Evolutionary conservation across 179 eudicot species (phyloP).

Genomic region (Amaranthus tricolor): DNA sequence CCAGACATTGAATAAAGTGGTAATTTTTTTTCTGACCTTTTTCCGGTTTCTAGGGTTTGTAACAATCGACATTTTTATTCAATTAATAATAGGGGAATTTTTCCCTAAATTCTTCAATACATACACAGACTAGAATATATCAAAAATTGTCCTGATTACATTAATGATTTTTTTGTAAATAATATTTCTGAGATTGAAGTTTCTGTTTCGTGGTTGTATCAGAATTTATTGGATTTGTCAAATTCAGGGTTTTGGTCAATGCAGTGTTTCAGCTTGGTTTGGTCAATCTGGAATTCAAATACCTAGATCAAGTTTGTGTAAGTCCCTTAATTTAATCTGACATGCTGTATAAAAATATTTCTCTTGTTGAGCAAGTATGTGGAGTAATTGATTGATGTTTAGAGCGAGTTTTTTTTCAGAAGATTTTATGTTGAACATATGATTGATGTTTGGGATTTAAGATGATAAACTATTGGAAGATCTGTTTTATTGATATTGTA

Average conservation of each 20-base stretch:
- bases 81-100: constrained; percentile 5
- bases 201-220: constrained; percentile 21
- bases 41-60: constrained; percentile 14
- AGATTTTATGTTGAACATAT: constrained; percentile 7
- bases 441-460: constrained; percentile 18
- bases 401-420: background rate
- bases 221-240: constrained; percentile 16
- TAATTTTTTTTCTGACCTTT: background rate
- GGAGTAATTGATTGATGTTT: constrained; percentile 13
- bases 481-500: constrained; percentile 2
- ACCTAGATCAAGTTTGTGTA: constrained; percentile 32
- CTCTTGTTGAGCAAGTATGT: constrained; percentile 19
- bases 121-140: background rate
- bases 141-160: constrained; percentile 15
- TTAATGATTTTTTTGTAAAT: background rate
- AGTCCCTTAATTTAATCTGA: constrained; percentile 30
- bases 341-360: constrained; percentile 15
- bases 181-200: constrained; percentile 18
- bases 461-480: constrained; percentile 6
- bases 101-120: constrained; percentile 15
- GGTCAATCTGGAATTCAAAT: constrained; percentile 29
- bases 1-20: constrained; percentile 11
- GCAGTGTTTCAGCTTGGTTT: constrained; percentile 31
- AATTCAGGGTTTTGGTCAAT: constrained; percentile 28
- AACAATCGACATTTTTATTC: background rate